Base-by-base conservation (phyloP, 2,329 filamentous ascomycete species). In the Ilyonectria destructans region DNA sequence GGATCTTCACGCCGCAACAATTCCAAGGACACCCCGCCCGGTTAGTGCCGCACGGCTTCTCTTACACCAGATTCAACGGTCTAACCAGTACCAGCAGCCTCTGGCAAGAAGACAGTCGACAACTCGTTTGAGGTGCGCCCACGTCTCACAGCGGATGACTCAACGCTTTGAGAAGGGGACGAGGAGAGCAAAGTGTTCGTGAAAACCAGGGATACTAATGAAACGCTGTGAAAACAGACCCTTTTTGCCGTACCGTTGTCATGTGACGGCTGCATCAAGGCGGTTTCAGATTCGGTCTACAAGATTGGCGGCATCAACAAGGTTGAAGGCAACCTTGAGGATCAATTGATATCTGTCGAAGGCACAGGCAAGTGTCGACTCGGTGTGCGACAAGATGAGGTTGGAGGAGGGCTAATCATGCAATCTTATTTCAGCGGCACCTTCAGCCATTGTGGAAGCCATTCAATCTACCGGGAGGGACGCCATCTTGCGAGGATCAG, bases 181-280 rank as follows among this genome's bases (percentile, higher is more conserved):
- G 73, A 73, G 52, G 66, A 73, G 71, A 74, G 66, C 46, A 57
- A 62, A 68, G 58, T 31, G 23, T 31, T 45, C 55, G 43, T 62
- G 52, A 49, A 62, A 67, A 67, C 65, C 60, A 68, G 62, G 70
- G 48, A 71, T 70, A 75, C 80, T 82, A 77, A 82, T 81, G 79
- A 80, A 79, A 81, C 76, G 59, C 61, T 71, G 67, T 69, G 69
- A 77, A 78, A 72, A 74, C 72, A 98, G 92, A 97, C 96, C 69
- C 92, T 96, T 72, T 98, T 98, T 82, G 95, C 96, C 71, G 96
- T 98, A 75, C 95, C 95, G 62, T 91, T 98, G 86, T 94, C 91
- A 83, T 98, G 96, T 85, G 92, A 97, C 76, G 86, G 88, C 78
- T 98, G 96, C 85, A 90, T 97, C 81, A 92, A 95, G 81, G 91